Evolutionary conservation across 1,284 basidiomycete genomes (phyloP).

Genomic region (Coniferiporia weirii): DNA sequence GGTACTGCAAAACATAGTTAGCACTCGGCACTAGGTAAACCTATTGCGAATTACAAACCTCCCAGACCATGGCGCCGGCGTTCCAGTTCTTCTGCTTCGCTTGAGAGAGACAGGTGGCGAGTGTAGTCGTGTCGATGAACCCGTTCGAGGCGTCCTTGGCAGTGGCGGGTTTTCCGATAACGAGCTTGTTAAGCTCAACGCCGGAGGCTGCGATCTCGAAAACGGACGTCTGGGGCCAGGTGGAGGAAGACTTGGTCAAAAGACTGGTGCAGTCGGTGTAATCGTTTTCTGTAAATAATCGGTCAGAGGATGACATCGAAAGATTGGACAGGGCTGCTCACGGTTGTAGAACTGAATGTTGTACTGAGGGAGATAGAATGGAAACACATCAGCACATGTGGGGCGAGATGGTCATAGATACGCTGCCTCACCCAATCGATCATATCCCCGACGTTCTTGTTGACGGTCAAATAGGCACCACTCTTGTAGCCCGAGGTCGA

Average conservation of each 20-base stretch:
- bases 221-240: constrained; percentile 21
- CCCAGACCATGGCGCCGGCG: constrained; percentile 23
- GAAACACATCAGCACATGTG: background rate
- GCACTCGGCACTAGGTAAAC: background rate
- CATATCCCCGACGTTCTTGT: constrained; percentile 22
- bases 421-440: constrained; percentile 22
- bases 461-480: constrained; percentile 21
- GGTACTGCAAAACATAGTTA: constrained; percentile 11
- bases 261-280: constrained; percentile 22
- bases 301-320: background rate
- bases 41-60: constrained; percentile 12
- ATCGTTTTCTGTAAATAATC: constrained; percentile 14
- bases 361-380: constrained; percentile 8
- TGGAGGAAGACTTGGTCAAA: constrained; percentile 18
- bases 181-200: constrained; percentile 23
- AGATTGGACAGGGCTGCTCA: background rate
- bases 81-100: constrained; percentile 23
- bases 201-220: constrained; percentile 24
- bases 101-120: constrained; percentile 22
- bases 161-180: constrained; percentile 26
- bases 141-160: constrained; percentile 22
- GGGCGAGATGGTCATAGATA: background rate
- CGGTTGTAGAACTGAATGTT: constrained; percentile 20
- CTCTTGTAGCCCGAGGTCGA: constrained; percentile 11
- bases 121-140: constrained; percentile 20